Base-by-base conservation (phyloP, 2,329 filamentous ascomycete species). In the Hypoxylon sp. region DNA sequence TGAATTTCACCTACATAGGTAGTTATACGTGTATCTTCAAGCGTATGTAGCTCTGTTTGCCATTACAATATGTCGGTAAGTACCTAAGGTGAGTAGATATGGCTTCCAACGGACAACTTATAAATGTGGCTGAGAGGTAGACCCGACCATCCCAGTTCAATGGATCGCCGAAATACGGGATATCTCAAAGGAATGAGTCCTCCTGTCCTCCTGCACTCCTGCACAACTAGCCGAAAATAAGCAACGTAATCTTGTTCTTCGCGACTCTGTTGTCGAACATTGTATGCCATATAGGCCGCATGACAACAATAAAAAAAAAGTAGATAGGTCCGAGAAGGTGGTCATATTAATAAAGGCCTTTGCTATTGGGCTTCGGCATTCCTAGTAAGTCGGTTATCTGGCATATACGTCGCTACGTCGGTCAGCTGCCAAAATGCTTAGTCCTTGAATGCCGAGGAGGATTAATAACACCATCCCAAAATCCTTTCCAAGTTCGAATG, bases 161-260 rank as follows among this genome's bases (percentile, higher is more conserved):
- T 17, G 52, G 52, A 58, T 53, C 6, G 57, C 24, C 46, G 52
- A 64, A 44, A 31, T 31, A 8, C 29, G 29, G 29, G 29, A 31
- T 22, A 44, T 52, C 53, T 33, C 42, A 63, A 62, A 65, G 66
- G 62, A 68, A 58, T 37, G 37, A 26, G 48, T 59, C 57, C 58
- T 68, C 35, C 56, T 62, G 48, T 59, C 57, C 54, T 68, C 35
- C 56, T 65, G 62, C 62, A 53, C 53, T 56, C 66, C 54, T 65
- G 58, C 54, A 56, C 11, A 17, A 5, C 24, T 39, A 46, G 26
- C 19, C 6, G 6, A 46, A 52, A 22, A 42, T 39, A 44, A 19
- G 42, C 47, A 56, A 63, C 59, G 54, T 55, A 55, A 60, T 48
- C 31, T 11, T 17, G 14, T 59, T 63, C 14, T 35, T 56, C 35